phyloP scores from a whole-genome alignment of 176 grass and related monocot genomes.

The Zoysia pacifica region DNA sequence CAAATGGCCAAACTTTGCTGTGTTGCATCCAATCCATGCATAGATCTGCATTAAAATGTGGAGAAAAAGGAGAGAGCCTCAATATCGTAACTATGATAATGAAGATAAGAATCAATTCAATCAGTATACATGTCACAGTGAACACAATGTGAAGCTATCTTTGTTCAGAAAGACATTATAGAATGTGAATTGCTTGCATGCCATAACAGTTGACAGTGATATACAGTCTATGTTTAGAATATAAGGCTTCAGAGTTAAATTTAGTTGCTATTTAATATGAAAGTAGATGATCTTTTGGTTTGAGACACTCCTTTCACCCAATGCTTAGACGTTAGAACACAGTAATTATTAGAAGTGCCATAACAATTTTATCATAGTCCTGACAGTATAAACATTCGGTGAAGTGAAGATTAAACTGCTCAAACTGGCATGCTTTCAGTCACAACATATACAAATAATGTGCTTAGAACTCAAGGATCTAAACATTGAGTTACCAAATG shows the following conservation, averaged over 20 bases:
- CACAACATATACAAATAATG: background rate
- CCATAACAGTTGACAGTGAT: background rate
- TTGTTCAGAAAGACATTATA: background rate
- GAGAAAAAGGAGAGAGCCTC: background rate
- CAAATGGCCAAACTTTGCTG: constrained; percentile 78
- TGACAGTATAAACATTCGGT: background rate
- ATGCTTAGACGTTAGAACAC: background rate
- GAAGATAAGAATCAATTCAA: too few relatives aligned
- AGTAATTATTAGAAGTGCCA: background rate
- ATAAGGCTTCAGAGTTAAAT: background rate
- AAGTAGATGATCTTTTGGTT: too few relatives aligned
- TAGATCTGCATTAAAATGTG: constrained; percentile 61
- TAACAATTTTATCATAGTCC: background rate
- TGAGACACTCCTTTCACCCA: background rate
- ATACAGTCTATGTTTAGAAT: background rate
- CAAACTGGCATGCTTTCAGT: constrained; percentile 15
- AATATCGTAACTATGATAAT: background rate
- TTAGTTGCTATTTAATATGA: background rate
- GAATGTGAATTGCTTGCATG: background rate
- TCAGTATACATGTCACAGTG: background rate
- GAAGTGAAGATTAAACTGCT: constrained; percentile 24
- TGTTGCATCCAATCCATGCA: constrained; percentile 88
- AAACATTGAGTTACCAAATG: background rate
- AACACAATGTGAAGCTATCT: background rate
- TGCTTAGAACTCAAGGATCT: background rate